A percentile compares a stretch with the other conserved stretches of the same genome.
Evolutionary conservation across 176 grass and related monocot species (phyloP).

Genomic region (Microstegium vimineum): DNA sequence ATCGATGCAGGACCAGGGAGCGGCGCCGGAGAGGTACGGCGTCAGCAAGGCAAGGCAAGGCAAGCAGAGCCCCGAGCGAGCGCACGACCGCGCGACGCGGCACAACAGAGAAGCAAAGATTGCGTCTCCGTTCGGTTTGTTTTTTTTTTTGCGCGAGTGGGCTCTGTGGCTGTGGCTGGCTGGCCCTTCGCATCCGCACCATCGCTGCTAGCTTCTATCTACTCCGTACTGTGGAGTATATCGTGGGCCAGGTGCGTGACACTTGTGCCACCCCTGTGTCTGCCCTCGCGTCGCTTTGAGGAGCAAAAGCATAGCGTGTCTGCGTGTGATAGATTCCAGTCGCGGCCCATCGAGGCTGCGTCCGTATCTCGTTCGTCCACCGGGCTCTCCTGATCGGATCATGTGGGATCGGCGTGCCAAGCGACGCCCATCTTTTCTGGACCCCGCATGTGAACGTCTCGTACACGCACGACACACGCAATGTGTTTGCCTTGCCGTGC

Average conservation of each 20-base stretch:
- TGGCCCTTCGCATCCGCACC: background rate
- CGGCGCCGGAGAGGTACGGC: too few relatives aligned
- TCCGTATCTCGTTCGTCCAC: background rate
- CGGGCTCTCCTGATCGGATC: background rate
- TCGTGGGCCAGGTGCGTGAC: constrained; percentile 1
- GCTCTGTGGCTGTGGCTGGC: background rate
- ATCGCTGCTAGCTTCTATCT: background rate
- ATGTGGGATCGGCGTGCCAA: background rate
- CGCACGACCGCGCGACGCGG: too few relatives aligned
- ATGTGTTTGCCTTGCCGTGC: background rate
- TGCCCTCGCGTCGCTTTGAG: background rate
- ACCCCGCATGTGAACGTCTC: background rate
- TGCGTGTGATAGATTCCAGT: too few relatives aligned
- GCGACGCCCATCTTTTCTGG: background rate
- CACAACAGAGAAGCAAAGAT: background rate
- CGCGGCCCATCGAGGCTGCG: background rate
- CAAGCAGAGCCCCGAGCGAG: too few relatives aligned
- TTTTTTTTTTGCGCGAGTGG: too few relatives aligned
- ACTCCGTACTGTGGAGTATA: too few relatives aligned
- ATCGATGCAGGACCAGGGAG: too few relatives aligned
- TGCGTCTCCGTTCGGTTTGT: background rate
- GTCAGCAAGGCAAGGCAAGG: too few relatives aligned
- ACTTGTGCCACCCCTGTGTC: background rate
- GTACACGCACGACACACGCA: background rate
- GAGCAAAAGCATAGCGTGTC: background rate